Percentiles rank a stretch among this genome's conserved stretches.
phyloP scores from a whole-genome alignment of 1,284 basidiomycete species.

The Naganishia sp. region DNA sequence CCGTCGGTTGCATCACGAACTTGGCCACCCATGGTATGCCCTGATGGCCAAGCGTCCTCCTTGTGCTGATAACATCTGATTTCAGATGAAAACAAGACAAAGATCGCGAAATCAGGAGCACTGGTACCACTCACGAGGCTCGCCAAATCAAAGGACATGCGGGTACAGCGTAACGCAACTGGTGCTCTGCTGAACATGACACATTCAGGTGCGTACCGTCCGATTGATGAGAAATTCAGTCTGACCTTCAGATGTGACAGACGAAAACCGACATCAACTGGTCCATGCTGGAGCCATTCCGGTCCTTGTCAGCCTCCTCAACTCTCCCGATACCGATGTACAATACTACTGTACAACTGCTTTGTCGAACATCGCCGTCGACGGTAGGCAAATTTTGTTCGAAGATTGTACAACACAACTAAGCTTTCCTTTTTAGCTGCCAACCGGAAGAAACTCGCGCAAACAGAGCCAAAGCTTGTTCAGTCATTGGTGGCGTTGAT shows the following conservation, averaged over 20 bases:
- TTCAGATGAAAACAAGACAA: conserved; percentile 97
- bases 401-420: background rate
- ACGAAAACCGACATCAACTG: conserved; percentile 97
- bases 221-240: background rate
- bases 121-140: conserved; percentile 93
- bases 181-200: conserved; percentile 99
- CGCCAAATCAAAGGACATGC: conserved; percentile 98
- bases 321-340: conserved; percentile 97
- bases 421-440: conserved; percentile 56
- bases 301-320: conserved; percentile 90
- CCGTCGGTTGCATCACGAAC: conserved; percentile 99
- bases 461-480: conserved; percentile 92
- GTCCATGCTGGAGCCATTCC: conserved; percentile 99
- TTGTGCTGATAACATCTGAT: background rate
- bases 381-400: conserved; percentile 60
- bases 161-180: conserved; percentile 97
- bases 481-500: conserved; percentile 92
- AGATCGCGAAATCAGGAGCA: conserved; percentile 98
- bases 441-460: conserved; percentile 94
- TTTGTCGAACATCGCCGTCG: conserved; percentile 96
- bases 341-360: conserved; percentile 99
- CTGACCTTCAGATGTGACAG: conserved; percentile 54
- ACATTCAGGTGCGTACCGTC: conserved; percentile 74
- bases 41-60: background rate
- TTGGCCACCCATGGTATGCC: conserved; percentile 90